Conservation (phyloP, 1,284 basidiomycete genomes). For the Apiotrichum domesticum region DNA sequence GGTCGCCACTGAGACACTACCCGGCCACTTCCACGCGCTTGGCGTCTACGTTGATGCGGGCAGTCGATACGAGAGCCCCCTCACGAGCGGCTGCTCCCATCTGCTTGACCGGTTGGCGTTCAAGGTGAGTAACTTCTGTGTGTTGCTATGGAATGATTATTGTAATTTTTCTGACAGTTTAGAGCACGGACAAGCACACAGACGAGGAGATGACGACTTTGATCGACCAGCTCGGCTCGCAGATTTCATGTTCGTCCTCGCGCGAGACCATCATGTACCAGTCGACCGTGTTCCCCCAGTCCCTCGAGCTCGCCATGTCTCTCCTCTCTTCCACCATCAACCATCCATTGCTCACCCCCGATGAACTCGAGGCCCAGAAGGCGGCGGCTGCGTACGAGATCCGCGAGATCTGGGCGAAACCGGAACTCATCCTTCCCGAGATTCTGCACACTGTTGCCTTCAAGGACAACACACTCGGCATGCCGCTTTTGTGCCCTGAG, state of each 20-base stretch:
- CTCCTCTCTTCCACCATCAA: slow-evolving; percentile 88
- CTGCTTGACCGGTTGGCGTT: slow-evolving; percentile 93
- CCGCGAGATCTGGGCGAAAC: slow-evolving; percentile 78
- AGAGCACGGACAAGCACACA: slow-evolving; percentile 51
- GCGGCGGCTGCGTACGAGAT: slow-evolving; percentile 91
- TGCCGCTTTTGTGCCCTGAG: slow-evolving; percentile 80
- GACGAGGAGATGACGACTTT: slow-evolving; percentile 70
- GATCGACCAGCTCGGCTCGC: slow-evolving; percentile 82
- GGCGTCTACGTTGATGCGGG: slow-evolving; percentile 93
- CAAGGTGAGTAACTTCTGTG: slow-evolving; percentile 59
- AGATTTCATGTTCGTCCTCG: slow-evolving; percentile 85
- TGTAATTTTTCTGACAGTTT: background rate
- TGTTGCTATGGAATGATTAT: no score
- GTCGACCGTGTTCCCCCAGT: slow-evolving; percentile 84
- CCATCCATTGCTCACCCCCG: slow-evolving; percentile 66
- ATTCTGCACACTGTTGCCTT: slow-evolving; percentile 83
- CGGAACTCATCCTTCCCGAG: slow-evolving; percentile 94
- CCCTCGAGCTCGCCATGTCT: slow-evolving; percentile 72
- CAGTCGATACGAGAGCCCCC: slow-evolving; percentile 76
- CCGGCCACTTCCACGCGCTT: slow-evolving; percentile 90
- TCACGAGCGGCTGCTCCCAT: slow-evolving; percentile 78
- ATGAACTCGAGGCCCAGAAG: slow-evolving; percentile 77
- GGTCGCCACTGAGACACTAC: slow-evolving; percentile 84
- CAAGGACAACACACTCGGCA: slow-evolving; percentile 71
- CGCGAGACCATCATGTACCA: slow-evolving; percentile 98